Conservation (phyloP, 2,329 filamentous ascomycete species). For the Lecanosticta acicola region DNA sequence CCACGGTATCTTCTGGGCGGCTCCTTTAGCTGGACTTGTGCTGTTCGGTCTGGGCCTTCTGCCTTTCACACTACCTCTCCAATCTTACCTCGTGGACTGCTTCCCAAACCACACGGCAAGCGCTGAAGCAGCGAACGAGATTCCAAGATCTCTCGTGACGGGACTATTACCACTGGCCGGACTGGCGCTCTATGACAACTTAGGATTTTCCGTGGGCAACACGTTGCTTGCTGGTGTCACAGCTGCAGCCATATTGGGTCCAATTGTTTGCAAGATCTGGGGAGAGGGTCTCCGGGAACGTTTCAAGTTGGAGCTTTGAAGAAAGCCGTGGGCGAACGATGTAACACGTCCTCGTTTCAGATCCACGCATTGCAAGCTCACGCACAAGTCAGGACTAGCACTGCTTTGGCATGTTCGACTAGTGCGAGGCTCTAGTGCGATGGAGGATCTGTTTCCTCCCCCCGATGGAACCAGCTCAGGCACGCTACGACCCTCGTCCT, state of each 20-base stretch:
- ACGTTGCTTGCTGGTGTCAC: conserved; percentile 39
- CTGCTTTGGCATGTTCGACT: not conserved
- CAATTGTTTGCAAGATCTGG: conserved; percentile 13
- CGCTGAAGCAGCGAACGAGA: too few species aligned
- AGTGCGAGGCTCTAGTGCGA: not conserved
- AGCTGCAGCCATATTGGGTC: conserved; percentile 40
- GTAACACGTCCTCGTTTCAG: too few species aligned
- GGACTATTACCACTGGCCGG: conserved; percentile 35
- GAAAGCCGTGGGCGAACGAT: too few species aligned
- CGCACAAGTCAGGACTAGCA: too few species aligned
- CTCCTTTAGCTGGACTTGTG: not conserved
- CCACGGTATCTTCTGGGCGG: not conserved
- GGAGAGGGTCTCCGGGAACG: not conserved
- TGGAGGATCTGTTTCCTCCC: too few species aligned
- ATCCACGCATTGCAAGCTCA: too few species aligned
- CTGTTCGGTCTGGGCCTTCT: not conserved
- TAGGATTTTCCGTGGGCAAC: conserved; percentile 3
- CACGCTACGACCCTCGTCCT: too few species aligned
- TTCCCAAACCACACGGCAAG: not conserved
- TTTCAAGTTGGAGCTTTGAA: conserved; percentile 1
- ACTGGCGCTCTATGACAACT: conserved; percentile 1
- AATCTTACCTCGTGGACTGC: not conserved
- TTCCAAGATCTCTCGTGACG: not conserved
- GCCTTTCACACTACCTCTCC: not conserved
- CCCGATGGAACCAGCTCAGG: too few species aligned